A percentile compares a stretch with the other conserved stretches of the same genome.
Evolutionary conservation across 2,329 filamentous ascomycete genomes (phyloP).

Genomic region (Trichoderma citrinoviride): DNA sequence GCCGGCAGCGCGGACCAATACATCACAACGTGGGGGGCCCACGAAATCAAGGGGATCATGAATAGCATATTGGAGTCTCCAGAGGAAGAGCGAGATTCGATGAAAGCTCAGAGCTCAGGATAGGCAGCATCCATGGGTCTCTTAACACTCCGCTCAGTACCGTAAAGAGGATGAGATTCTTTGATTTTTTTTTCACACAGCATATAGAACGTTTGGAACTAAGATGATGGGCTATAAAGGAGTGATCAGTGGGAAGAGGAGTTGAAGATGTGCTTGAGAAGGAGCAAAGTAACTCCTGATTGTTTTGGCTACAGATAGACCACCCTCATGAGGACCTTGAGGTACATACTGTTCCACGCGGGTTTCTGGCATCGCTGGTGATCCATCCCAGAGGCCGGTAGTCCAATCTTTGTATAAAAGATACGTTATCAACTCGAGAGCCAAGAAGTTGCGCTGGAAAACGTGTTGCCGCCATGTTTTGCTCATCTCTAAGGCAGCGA

Average conservation of each 20-base stretch:
- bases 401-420: background rate
- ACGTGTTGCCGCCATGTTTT: constrained; percentile 34
- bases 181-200: background rate
- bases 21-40: background rate
- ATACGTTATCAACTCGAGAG: background rate
- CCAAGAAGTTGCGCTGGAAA: background rate
- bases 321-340: too few relatives aligned
- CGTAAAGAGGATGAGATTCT: background rate
- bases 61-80: background rate
- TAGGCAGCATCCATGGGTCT: background rate
- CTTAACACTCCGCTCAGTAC: constrained; percentile 4
- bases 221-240: background rate
- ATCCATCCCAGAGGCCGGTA: background rate
- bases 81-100: background rate
- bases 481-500: constrained; percentile 39
- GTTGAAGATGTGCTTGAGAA: background rate
- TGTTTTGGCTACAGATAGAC: too few relatives aligned
- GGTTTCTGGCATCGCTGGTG: too few relatives aligned
- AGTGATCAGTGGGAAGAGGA: background rate
- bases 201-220: background rate
- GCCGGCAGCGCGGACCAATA: background rate
- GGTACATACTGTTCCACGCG: too few relatives aligned
- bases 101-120: too few relatives aligned
- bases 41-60: background rate
- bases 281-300: background rate